Percentiles rank a stretch among this genome's conserved stretches.
These are phyloP conservation scores for Amauroascus niger DNA, from an alignment of 2,329 filamentous ascomycete species.

Conservation along the genomic window DNA sequence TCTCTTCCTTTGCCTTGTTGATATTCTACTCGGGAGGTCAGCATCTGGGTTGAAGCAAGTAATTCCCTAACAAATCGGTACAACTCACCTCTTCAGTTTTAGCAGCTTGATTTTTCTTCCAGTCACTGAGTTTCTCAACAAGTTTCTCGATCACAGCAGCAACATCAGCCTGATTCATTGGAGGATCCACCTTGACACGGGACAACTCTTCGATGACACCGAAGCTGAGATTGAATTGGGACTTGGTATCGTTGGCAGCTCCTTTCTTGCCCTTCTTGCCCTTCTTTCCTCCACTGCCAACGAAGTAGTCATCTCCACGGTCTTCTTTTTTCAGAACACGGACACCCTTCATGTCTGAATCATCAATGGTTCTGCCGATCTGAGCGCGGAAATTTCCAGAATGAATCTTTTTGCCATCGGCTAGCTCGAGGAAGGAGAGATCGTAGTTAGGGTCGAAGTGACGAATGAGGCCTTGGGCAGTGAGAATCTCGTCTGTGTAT, in stretches of 20 bases:
- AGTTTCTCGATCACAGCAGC: conserved; percentile 75
- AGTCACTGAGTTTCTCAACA: conserved; percentile 79
- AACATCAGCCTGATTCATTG: conserved; percentile 75
- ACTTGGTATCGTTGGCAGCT: conserved; percentile 36
- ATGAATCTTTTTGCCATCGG: conserved; percentile 36
- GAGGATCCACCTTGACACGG: conserved; percentile 75
- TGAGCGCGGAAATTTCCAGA: conserved; percentile 68
- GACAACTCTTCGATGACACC: conserved; percentile 85
- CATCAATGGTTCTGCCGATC: conserved; percentile 74
- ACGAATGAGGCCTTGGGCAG: conserved; percentile 74
- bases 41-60: conserved; percentile 19
- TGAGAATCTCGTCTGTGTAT: conserved; percentile 85
- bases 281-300: conserved; percentile 64
- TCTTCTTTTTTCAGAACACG: conserved; percentile 78
- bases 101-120: conserved; percentile 80
- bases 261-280: conserved; percentile 80
- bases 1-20: conserved; percentile 90
- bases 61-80: conserved; percentile 5
- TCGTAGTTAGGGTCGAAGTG: conserved; percentile 82
- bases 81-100: conserved; percentile 79
- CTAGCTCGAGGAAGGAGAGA: conserved; percentile 51
- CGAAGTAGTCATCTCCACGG: conserved; percentile 76
- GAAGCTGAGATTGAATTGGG: conserved; percentile 76
- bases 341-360: conserved; percentile 73
- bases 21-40: conserved; percentile 60